A percentile compares a stretch with the other conserved stretches of the same genome.
These are phyloP conservation scores for Parathielavia appendiculata DNA, from an alignment of 495 filamentous ascomycete genomes.

Conservation along the genomic window DNA sequence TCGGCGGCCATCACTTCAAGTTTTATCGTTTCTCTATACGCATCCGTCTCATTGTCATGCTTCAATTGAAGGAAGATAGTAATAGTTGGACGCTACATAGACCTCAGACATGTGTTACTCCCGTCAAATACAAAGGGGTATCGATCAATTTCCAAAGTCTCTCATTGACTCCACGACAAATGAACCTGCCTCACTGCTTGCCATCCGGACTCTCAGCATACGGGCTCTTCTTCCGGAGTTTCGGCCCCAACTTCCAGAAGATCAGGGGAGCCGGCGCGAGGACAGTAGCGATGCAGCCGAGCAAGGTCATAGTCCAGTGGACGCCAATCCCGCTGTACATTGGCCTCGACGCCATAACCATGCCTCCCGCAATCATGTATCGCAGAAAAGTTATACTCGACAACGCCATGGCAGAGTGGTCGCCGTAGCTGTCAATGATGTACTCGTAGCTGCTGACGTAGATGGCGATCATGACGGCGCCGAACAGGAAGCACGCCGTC, in stretches of 20 bases:
- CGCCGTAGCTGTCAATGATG: conserved; percentile 52
- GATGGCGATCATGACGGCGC: conserved; percentile 28
- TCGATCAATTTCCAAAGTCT: background rate
- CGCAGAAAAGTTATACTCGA: conserved; percentile 48
- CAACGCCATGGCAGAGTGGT: conserved; percentile 42
- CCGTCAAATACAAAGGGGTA: too few relatives aligned
- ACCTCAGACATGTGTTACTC: too few relatives aligned
- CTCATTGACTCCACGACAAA: background rate
- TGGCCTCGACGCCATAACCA: conserved; percentile 38
- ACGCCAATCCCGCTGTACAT: conserved; percentile 35
- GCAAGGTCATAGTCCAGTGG: conserved; percentile 36
- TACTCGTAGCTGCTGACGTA: conserved; percentile 53
- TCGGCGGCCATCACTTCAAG: too few relatives aligned
- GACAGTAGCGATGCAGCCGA: conserved; percentile 18
- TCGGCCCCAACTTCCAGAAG: conserved; percentile 27
- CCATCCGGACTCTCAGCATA: conserved; percentile 19
- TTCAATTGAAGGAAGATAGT: too few relatives aligned
- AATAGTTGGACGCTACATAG: too few relatives aligned
- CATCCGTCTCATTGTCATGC: too few relatives aligned
- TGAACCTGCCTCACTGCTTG: background rate
- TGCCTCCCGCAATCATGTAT: conserved; percentile 48
- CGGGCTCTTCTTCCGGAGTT: conserved; percentile 25
- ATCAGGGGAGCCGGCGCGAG: conserved; percentile 24
- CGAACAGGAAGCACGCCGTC: conserved; percentile 31
- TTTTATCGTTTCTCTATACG: too few relatives aligned